Conservation (phyloP, 768 basidiomycete genomes). For the Albatrellus ellisii region DNA sequence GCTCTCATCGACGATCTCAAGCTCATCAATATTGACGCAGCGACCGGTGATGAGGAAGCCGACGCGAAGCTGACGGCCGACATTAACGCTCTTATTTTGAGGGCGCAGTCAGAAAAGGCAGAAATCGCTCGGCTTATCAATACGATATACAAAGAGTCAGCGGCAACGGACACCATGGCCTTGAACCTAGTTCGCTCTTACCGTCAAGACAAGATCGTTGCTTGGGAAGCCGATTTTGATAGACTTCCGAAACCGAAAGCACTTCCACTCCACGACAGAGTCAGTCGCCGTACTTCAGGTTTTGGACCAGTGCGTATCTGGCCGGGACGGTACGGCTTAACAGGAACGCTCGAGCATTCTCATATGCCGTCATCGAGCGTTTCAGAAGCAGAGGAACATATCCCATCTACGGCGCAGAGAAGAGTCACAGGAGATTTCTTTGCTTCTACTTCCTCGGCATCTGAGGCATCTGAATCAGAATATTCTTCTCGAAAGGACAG, state of each 20-base stretch:
- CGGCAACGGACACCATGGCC: conserved; percentile 75
- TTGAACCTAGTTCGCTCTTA: conserved; percentile 77
- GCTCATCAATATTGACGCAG: conserved; percentile 63
- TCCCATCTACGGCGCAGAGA: conserved; percentile 25
- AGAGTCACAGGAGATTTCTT: conserved; percentile 42
- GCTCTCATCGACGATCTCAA: conserved; percentile 65
- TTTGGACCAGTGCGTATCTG: conserved; percentile 67
- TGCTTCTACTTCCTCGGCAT: conserved; percentile 45
- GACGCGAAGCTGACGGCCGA: conserved; percentile 50
- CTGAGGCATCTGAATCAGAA: conserved; percentile 60
- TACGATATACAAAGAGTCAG: conserved; percentile 65
- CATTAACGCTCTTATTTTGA: conserved; percentile 50
- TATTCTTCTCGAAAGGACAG: conserved; percentile 13
- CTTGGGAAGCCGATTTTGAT: conserved; percentile 94
- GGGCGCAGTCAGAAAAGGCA: conserved; percentile 63
- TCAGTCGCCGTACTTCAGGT: conserved; percentile 38
- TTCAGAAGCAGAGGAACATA: conserved; percentile 63
- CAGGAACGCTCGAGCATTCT: conserved; percentile 35
- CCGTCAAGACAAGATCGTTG: conserved; percentile 87
- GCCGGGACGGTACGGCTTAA: conserved; percentile 46
- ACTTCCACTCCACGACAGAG: conserved; percentile 29
- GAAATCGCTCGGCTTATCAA: conserved; percentile 68
- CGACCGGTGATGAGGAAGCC: conserved; percentile 63
- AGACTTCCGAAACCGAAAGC: conserved; percentile 63
- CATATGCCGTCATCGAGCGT: conserved; percentile 47